Percentiles rank a stretch among this genome's conserved stretches.
Conservation (phyloP, 371 early-diverging fungal species). For the Entomophthora muscae region DNA sequence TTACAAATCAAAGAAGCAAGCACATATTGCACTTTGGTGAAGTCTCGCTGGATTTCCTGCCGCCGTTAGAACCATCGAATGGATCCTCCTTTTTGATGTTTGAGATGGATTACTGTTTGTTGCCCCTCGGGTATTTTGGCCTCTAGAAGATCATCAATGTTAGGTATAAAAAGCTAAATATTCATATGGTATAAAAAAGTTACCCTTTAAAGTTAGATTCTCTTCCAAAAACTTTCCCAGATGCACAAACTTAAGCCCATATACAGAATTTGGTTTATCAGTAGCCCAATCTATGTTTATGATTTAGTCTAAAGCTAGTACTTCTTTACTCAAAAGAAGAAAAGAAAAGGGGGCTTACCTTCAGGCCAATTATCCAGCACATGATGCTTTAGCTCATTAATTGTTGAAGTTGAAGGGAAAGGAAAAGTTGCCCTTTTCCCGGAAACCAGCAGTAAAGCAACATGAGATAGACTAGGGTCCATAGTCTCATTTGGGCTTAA, state of each 20-base stretch:
- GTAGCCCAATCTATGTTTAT: neutral
- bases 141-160: neutral
- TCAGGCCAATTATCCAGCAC: neutral
- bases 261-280: neutral
- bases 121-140: neutral
- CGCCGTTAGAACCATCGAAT: neutral
- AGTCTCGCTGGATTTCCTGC: neutral
- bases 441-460: neutral
- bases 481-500: neutral
- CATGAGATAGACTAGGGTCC: neutral
- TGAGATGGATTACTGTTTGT: neutral
- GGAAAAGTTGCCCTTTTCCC: neutral
- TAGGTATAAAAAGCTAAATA: too few species aligned
- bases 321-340: too few species aligned
- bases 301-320: neutral
- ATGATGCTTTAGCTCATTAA: neutral
- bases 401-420: neutral
- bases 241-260: neutral
- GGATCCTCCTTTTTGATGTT: neutral
- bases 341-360: neutral
- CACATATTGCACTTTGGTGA: neutral
- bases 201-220: neutral
- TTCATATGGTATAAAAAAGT: neutral
- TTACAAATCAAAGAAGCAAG: neutral
- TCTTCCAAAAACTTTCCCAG: neutral